A percentile compares a stretch with the other conserved stretches of the same genome.
phyloP scores from a whole-genome alignment of 768 basidiomycete species.

The Auricularia cornea region DNA sequence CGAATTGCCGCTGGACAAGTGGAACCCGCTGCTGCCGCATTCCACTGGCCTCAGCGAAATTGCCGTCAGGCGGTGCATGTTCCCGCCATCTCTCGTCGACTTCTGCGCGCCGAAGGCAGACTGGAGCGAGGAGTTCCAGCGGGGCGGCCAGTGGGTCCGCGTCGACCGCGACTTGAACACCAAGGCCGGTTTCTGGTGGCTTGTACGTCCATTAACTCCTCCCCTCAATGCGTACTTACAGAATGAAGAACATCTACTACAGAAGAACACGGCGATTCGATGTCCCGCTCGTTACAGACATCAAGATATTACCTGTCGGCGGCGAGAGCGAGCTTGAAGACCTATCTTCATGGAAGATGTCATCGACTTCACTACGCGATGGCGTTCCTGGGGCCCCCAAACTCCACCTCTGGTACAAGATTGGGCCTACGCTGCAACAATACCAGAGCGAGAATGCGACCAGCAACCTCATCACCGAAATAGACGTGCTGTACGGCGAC shows the following conservation, averaged over 20 bases:
- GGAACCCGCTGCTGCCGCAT: slow-evolving; percentile 26
- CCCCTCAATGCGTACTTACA: not conserved
- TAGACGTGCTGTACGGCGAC: slow-evolving; percentile 87
- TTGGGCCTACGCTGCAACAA: slow-evolving; percentile 52
- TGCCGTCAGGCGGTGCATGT: slow-evolving; percentile 54
- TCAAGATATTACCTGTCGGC: slow-evolving; percentile 53
- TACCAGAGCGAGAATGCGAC: slow-evolving; percentile 39
- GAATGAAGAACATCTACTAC: slow-evolving; percentile 54
- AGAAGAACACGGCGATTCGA: slow-evolving; percentile 78
- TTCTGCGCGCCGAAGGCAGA: slow-evolving; percentile 65
- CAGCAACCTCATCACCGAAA: slow-evolving; percentile 68
- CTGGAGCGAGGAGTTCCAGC: slow-evolving; percentile 62
- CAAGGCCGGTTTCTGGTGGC: slow-evolving; percentile 41
- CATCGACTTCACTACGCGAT: slow-evolving; percentile 49
- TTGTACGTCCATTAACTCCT: not conserved
- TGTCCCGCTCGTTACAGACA: slow-evolving; percentile 66
- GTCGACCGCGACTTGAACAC: slow-evolving; percentile 74
- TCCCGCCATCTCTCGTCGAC: slow-evolving; percentile 50
- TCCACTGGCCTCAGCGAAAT: slow-evolving; percentile 40
- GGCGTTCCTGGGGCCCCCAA: slow-evolving; percentile 51
- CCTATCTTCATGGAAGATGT: slow-evolving; percentile 56
- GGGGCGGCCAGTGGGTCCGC: slow-evolving; percentile 80
- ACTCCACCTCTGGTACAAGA: slow-evolving; percentile 72
- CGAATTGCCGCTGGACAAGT: slow-evolving; percentile 34
- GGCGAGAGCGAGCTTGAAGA: slow-evolving; percentile 37